Percentiles rank a stretch among this genome's conserved stretches.
phyloP scores from a whole-genome alignment of 331 rosid genomes.

The Spiraea crenata region DNA sequence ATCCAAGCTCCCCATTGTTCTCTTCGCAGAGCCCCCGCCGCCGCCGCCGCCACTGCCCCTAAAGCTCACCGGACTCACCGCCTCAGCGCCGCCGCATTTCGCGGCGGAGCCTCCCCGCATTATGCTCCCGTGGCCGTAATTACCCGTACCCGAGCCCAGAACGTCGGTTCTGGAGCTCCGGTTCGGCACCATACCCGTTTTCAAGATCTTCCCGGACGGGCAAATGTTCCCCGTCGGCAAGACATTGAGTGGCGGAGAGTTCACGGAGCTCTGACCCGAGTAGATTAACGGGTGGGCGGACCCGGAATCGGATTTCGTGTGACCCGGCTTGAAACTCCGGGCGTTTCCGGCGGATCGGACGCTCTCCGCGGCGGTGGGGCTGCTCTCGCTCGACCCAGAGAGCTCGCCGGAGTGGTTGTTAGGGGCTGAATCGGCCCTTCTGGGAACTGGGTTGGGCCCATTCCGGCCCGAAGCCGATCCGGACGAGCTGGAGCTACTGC shows the following conservation, averaged over 20 bases:
- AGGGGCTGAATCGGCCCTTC: conserved; percentile 51
- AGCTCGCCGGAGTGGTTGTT: conserved; percentile 86
- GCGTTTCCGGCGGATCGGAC: conserved; percentile 45
- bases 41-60: conserved; percentile 9
- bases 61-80: not conserved
- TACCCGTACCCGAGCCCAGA: conserved; percentile 73
- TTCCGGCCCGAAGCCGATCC: conserved; percentile 79
- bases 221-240: conserved; percentile 92
- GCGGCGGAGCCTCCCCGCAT: conserved; percentile 65
- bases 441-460: conserved; percentile 36
- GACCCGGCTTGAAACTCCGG: conserved; percentile 46
- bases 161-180: conserved; percentile 62
- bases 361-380: conserved; percentile 64
- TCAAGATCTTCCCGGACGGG: conserved; percentile 75
- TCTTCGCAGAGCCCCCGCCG: conserved; percentile 35
- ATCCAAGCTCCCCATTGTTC: conserved; percentile 44
- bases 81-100: conserved; percentile 31
- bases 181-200: conserved; percentile 50
- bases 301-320: conserved; percentile 65
- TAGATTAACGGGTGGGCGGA: conserved; percentile 40
- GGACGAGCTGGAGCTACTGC: conserved; percentile 88
- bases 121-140: conserved; percentile 94
- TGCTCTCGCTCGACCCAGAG: conserved; percentile 75
- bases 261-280: conserved; percentile 66
- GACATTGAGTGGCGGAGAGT: conserved; percentile 57